A percentile compares a stretch with the other conserved stretches of the same genome.
These are phyloP conservation scores for Hibiscus syriacus DNA, from an alignment of 345 rosid genomes.

Conservation along the genomic window DNA sequence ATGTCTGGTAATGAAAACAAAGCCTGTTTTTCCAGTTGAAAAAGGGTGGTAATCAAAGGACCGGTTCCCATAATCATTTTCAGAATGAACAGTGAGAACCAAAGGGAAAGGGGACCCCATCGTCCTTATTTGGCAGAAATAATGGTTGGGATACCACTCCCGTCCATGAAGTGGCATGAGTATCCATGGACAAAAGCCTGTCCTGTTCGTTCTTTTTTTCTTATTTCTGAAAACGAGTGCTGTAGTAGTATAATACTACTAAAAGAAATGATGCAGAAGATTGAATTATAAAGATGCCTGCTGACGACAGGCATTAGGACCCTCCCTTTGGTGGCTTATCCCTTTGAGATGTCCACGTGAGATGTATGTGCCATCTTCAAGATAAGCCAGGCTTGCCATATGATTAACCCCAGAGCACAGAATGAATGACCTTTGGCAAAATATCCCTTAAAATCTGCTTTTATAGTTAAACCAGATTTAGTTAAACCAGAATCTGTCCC, in stretches of 20 bases:
- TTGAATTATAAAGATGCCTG: background rate
- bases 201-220: background rate
- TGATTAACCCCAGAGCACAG: background rate
- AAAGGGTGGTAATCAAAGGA: background rate
- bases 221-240: background rate
- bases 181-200: background rate
- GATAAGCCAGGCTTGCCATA: background rate
- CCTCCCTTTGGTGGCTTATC: constrained; percentile 8
- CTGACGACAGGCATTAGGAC: background rate
- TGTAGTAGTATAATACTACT: background rate
- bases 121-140: background rate
- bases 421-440: background rate
- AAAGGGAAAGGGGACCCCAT: background rate
- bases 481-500: constrained; percentile 5
- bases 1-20: constrained; percentile 1
- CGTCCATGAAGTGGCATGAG: background rate
- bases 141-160: background rate
- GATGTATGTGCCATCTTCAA: background rate
- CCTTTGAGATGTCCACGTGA: background rate
- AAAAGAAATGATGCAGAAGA: background rate
- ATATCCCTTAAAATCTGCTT: background rate
- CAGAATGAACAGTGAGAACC: background rate
- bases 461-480: background rate
- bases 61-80: background rate
- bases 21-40: background rate